Percentiles rank a stretch among this genome's conserved stretches.
Conservation (phyloP, 1,139 yeast genomes). For the Kluyveromyces sp. region DNA sequence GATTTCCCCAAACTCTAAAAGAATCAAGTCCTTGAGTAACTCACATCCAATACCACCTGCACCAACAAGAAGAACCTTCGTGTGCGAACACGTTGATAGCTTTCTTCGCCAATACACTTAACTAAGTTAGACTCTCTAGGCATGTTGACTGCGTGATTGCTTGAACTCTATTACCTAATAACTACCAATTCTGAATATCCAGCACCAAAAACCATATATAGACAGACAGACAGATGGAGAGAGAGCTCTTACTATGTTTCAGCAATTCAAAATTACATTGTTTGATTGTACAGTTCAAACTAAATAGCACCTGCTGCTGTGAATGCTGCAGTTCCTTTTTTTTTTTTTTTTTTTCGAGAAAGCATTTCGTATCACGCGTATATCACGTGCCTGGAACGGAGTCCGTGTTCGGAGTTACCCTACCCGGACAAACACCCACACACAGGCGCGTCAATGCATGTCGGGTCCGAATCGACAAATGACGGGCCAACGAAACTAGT, state of each 20-base stretch:
- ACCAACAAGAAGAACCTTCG: slow-evolving; percentile 83
- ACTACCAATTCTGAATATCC: neutral
- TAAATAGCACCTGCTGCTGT: neutral
- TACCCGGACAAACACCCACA: neutral
- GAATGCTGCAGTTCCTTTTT: too few species aligned
- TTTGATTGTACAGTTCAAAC: neutral
- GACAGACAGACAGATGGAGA: too few species aligned
- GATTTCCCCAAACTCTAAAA: slow-evolving; percentile 81
- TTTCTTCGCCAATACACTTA: slow-evolving; percentile 21
- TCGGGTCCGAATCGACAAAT: too few species aligned
- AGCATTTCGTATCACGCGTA: neutral
- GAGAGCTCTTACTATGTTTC: too few species aligned
- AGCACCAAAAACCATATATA: neutral
- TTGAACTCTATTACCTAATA: neutral
- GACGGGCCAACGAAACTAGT: too few species aligned
- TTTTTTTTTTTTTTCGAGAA: neutral
- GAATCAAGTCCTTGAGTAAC: slow-evolving; percentile 71
- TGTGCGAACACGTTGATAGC: slow-evolving; percentile 27
- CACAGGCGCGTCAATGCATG: too few species aligned
- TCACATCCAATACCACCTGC: slow-evolving; percentile 99
- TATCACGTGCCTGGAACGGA: neutral
- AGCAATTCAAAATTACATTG: too few species aligned
- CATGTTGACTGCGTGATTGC: slow-evolving; percentile 4
- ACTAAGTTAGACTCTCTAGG: slow-evolving; percentile 14
- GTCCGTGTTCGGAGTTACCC: neutral